A percentile compares a stretch with the other conserved stretches of the same genome.
phyloP scores from a whole-genome alignment of 768 basidiomycete genomes.

The Exidia glandulosa region DNA sequence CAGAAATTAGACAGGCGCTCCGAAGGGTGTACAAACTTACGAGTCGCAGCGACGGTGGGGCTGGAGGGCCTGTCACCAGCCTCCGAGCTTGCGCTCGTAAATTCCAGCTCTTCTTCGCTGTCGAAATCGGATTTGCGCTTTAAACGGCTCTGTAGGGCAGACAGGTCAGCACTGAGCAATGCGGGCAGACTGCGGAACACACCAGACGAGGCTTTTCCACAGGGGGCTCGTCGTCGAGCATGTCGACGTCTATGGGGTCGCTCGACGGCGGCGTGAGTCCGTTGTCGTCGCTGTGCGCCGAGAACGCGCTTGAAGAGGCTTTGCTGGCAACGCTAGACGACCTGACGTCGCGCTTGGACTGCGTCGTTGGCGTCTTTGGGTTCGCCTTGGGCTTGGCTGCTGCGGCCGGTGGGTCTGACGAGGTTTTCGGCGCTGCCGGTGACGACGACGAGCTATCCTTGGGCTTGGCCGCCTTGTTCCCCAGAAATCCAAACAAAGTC shows the following conservation, averaged over 20 bases:
- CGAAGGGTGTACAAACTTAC: not conserved
- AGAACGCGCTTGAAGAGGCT: not conserved
- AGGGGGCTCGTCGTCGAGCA: constrained; percentile 38
- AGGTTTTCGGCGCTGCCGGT: not conserved
- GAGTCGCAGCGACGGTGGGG: constrained; percentile 3
- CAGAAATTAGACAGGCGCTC: not conserved
- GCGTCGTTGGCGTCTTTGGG: not conserved
- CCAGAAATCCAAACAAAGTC: constrained; percentile 61
- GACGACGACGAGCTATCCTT: not conserved
- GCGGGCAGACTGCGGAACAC: constrained; percentile 4
- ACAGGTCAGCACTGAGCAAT: not conserved
- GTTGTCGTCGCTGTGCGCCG: not conserved
- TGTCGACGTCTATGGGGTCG: constrained; percentile 67
- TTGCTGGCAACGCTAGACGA: not conserved
- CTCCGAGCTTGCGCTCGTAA: constrained; percentile 15
- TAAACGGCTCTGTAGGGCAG: not conserved
- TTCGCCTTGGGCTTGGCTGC: not conserved
- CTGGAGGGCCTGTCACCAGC: constrained; percentile 17
- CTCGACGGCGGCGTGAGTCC: constrained; percentile 66
- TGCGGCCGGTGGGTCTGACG: not conserved
- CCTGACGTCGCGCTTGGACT: not conserved
- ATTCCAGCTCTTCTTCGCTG: constrained; percentile 23
- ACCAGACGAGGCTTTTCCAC: constrained; percentile 15
- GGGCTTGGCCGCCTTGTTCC: constrained; percentile 11
- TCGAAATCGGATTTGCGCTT: constrained; percentile 58